These are phyloP conservation scores for Meredithiella fracta DNA, from an alignment of 2,329 filamentous ascomycete genomes.

Conservation along the genomic window DNA sequence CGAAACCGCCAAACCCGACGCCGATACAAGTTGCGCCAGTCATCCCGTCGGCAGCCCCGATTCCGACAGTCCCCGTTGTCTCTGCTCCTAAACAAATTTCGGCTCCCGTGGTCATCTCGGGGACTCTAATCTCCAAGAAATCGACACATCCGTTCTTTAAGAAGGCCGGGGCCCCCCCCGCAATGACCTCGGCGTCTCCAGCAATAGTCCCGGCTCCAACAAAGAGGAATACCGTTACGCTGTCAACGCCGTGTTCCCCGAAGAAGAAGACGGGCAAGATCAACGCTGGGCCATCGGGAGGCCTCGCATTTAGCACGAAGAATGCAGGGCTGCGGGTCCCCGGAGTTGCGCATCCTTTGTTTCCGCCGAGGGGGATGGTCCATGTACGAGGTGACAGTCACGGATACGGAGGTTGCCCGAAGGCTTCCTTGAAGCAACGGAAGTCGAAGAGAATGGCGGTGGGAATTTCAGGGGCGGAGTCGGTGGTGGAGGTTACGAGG, in stretches of 20 bases:
- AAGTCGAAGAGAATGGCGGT: conserved; percentile 36
- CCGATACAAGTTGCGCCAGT: too few relatives aligned
- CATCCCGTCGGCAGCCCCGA: neutral
- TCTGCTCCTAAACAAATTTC: conserved; percentile 16
- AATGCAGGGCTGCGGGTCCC: conserved; percentile 40
- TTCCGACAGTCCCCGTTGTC: neutral
- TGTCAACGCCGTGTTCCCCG: conserved; percentile 38
- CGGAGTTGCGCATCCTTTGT: conserved; percentile 50
- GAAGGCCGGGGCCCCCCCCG: conserved; percentile 6
- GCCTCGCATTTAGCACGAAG: conserved; percentile 27
- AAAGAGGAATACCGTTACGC: conserved; percentile 27
- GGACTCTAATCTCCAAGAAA: conserved; percentile 17
- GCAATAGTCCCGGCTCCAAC: conserved; percentile 14
- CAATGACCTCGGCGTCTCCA: neutral
- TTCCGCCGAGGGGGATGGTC: conserved; percentile 48
- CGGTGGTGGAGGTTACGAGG: conserved; percentile 24
- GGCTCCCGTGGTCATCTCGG: neutral
- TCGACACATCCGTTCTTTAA: conserved; percentile 30
- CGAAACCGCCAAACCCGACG: neutral
- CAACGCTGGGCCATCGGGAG: neutral
- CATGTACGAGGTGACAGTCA: conserved; percentile 42
- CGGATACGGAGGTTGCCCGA: neutral
- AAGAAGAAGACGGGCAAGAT: conserved; percentile 21
- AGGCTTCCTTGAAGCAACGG: conserved; percentile 14
- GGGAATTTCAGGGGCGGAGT: conserved; percentile 26